A percentile compares a stretch with the other conserved stretches of the same genome.
These are phyloP conservation scores for Royoungia palumana DNA, from an alignment of 768 basidiomycete species.

Conservation along the genomic window DNA sequence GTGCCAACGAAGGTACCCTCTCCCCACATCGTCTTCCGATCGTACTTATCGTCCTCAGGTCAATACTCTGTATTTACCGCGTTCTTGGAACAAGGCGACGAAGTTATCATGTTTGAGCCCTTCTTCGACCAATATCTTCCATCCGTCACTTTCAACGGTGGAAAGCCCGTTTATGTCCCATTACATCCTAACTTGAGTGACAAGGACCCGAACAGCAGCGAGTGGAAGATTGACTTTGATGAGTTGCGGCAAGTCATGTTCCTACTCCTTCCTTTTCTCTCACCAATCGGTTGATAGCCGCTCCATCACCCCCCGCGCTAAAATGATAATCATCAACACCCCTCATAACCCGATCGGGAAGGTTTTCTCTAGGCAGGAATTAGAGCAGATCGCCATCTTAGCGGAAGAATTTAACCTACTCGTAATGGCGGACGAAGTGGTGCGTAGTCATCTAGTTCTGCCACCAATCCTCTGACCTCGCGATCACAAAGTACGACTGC, in stretches of 20 bases:
- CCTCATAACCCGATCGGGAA: constrained; percentile 99
- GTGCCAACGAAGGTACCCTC: constrained; percentile 86
- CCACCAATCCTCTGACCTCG: not conserved
- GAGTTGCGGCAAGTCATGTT: constrained; percentile 64
- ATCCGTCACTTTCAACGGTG: constrained; percentile 91
- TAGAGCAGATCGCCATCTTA: constrained; percentile 79
- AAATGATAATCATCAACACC: constrained; percentile 94
- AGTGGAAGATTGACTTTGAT: constrained; percentile 90
- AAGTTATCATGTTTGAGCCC: constrained; percentile 98
- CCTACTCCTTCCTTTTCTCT: not conserved
- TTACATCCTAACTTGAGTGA: constrained; percentile 75
- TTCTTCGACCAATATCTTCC: constrained; percentile 97
- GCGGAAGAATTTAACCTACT: constrained; percentile 92
- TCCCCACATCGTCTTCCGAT: not conserved
- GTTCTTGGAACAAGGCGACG: constrained; percentile 88
- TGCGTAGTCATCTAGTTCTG: constrained; percentile 35
- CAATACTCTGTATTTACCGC: constrained; percentile 93
- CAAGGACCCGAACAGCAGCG: constrained; percentile 53
- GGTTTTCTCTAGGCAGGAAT: constrained; percentile 81
- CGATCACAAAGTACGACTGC: constrained; percentile 73
- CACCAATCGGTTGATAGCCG: constrained; percentile 40
- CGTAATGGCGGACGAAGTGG: constrained; percentile 96
- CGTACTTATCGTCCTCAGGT: constrained; percentile 38
- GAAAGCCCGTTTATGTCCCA: constrained; percentile 90
- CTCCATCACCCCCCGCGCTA: constrained; percentile 84